Evolutionary conservation across 208 protist species (phyloP).

Genomic region (Trichomonas gallinae): DNA sequence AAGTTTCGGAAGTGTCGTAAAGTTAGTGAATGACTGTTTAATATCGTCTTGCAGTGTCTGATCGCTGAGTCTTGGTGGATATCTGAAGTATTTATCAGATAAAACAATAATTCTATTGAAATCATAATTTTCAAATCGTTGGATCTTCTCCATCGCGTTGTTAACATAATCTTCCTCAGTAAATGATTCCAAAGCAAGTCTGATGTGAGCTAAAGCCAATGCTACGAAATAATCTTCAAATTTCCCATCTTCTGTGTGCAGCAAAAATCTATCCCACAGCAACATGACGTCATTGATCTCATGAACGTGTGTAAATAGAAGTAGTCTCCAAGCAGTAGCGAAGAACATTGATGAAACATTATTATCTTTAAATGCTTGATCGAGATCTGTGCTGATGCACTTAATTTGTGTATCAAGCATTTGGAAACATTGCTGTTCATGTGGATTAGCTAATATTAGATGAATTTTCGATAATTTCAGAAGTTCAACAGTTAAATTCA

Average conservation of each 20-base stretch:
- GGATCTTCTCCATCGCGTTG: background rate
- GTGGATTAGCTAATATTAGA: background rate
- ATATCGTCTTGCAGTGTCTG: background rate
- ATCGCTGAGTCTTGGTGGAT: background rate
- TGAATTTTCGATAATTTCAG: background rate
- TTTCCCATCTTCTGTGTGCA: background rate
- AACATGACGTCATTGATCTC: background rate
- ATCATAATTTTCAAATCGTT: background rate
- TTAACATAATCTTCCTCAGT: background rate
- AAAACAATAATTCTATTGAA: background rate
- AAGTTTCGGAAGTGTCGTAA: background rate
- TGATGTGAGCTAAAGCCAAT: background rate
- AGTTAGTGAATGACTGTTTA: background rate
- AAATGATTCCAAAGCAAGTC: background rate
- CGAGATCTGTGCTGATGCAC: background rate
- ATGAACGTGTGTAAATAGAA: background rate
- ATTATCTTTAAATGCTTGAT: background rate
- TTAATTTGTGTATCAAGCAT: background rate
- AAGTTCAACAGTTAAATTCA: background rate
- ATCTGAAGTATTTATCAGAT: background rate
- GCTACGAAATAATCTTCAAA: background rate
- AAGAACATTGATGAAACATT: background rate
- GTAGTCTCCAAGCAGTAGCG: background rate
- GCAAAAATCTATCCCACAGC: background rate
- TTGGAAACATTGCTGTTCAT: background rate